phyloP scores from a whole-genome alignment of 179 eudicot genomes.

The Pouteria campechiana region DNA sequence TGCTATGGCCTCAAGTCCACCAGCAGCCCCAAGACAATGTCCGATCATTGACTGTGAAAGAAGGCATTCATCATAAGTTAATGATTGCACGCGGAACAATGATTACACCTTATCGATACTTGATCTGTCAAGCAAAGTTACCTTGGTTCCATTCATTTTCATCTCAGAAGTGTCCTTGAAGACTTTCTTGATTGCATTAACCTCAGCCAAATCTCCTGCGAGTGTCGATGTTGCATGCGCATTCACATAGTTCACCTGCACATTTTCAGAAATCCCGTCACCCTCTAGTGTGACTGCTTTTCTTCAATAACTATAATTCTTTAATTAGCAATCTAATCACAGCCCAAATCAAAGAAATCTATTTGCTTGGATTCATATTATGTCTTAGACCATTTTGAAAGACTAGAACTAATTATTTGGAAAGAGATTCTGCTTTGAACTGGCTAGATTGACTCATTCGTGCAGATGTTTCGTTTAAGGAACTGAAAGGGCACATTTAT shows the following conservation, averaged over 20 bases:
- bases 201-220: conserved; percentile 38
- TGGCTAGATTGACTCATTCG: too few species aligned
- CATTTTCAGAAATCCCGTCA: neutral
- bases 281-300: neutral
- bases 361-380: too few species aligned
- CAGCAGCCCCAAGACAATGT: conserved; percentile 33
- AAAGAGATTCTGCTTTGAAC: too few species aligned
- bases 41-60: conserved; percentile 26
- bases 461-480: too few species aligned
- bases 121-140: neutral
- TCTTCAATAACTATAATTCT: too few species aligned
- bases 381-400: too few species aligned
- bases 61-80: neutral
- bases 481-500: too few species aligned
- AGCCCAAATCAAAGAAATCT: too few species aligned
- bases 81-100: neutral
- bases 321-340: too few species aligned
- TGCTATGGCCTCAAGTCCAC: conserved; percentile 35
- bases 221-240: conserved; percentile 48
- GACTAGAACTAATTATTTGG: too few species aligned
- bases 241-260: conserved; percentile 43
- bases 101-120: neutral
- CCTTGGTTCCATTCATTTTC: conserved; percentile 52
- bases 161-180: conserved; percentile 32
- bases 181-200: conserved; percentile 35